These are phyloP conservation scores for Chlamydomonas sphaeroides DNA, from an alignment of 139 green algal genomes.

Conservation along the genomic window DNA sequence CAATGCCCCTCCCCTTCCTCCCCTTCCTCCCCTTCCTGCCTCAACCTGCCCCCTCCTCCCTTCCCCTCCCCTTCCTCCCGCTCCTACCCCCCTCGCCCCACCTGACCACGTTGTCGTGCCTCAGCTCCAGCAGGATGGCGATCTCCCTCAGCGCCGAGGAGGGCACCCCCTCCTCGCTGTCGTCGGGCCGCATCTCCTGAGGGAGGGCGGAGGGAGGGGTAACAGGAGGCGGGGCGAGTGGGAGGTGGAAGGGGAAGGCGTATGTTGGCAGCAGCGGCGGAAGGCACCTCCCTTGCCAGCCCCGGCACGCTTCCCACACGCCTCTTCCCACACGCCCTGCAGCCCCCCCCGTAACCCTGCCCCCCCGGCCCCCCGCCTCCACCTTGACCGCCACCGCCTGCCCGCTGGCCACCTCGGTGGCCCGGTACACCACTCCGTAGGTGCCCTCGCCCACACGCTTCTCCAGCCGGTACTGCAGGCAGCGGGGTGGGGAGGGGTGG, in stretches of 20 bases:
- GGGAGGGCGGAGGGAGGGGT: not conserved
- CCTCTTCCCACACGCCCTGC: not conserved
- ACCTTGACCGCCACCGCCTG: slow-evolving; percentile 91
- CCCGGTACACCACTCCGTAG: slow-evolving; percentile 98
- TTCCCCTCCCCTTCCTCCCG: not conserved
- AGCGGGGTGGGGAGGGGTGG: no score
- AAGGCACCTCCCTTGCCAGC: no score
- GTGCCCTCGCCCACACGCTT: slow-evolving; percentile 67
- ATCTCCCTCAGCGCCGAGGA: slow-evolving; percentile 88
- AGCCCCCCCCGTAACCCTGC: not conserved
- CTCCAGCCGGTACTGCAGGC: slow-evolving; percentile 29
- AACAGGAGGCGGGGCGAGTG: no score
- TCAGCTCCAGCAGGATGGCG: slow-evolving; percentile 86
- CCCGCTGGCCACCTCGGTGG: slow-evolving; percentile 69
- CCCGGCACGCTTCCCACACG: no score
- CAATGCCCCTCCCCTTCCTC: no score
- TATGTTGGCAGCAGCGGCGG: no score
- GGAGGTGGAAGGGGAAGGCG: no score
- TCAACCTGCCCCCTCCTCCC: no score
- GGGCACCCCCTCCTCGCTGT: slow-evolving; percentile 82
- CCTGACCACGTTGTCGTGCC: slow-evolving; percentile 65
- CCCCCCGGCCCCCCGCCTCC: slow-evolving; percentile 25
- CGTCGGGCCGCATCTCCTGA: slow-evolving; percentile 35
- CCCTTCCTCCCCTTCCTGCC: no score
- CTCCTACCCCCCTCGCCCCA: not conserved